Conservation (phyloP, 768 basidiomycete species). For the Termitomyces sp. region DNA sequence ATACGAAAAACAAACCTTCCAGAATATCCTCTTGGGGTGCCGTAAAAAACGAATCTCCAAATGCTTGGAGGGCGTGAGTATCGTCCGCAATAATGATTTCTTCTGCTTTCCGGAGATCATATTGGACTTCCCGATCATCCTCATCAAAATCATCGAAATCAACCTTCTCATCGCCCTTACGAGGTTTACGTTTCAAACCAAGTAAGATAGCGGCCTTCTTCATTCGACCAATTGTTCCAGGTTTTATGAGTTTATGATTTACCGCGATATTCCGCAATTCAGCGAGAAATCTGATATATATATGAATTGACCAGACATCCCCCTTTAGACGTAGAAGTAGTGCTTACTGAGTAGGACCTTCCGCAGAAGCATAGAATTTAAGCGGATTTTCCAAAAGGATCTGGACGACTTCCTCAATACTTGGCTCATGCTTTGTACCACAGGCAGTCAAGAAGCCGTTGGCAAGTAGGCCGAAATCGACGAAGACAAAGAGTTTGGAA, state of each 20-base stretch:
- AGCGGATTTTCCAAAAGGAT: slow-evolving; percentile 65
- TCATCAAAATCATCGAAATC: slow-evolving; percentile 47
- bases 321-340: not conserved
- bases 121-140: slow-evolving; percentile 67
- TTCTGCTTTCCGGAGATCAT: slow-evolving; percentile 63
- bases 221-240: slow-evolving; percentile 56
- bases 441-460: slow-evolving; percentile 83
- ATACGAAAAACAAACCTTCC: slow-evolving; percentile 47
- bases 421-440: slow-evolving; percentile 85
- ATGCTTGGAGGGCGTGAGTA: slow-evolving; percentile 71
- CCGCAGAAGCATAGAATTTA: slow-evolving; percentile 65
- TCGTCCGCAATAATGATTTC: slow-evolving; percentile 86
- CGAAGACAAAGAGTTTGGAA: slow-evolving; percentile 79
- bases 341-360: slow-evolving; percentile 60
- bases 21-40: slow-evolving; percentile 89
- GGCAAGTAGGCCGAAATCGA: slow-evolving; percentile 79
- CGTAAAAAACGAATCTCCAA: slow-evolving; percentile 67
- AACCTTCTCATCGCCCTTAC: slow-evolving; percentile 22
- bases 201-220: slow-evolving; percentile 66
- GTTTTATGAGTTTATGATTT: slow-evolving; percentile 53
- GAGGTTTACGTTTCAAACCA: slow-evolving; percentile 56
- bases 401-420: slow-evolving; percentile 72
- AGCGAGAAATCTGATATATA: slow-evolving; percentile 56
- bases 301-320: not conserved
- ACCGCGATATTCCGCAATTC: slow-evolving; percentile 87